Conservation (phyloP, 2,329 filamentous ascomycete species). For the Fusarium poae region DNA sequence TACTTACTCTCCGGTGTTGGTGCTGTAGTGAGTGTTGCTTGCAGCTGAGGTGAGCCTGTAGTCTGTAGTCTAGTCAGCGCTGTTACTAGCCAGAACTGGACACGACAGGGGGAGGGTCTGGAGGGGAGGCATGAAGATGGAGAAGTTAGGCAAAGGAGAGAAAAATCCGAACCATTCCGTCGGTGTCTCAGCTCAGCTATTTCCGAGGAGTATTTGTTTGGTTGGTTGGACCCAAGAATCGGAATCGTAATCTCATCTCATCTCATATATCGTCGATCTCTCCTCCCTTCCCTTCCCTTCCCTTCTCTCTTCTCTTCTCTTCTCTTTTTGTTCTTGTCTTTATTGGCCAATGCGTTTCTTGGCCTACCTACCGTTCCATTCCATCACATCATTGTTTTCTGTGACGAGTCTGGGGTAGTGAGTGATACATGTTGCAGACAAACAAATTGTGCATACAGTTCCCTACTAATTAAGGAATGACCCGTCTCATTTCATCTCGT, state of each 20-base stretch:
- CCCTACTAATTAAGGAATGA: background rate
- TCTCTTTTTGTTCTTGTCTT: background rate
- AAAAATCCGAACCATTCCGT: slow-evolving; percentile 11
- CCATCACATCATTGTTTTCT: background rate
- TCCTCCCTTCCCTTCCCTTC: too few relatives aligned
- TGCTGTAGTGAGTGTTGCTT: background rate
- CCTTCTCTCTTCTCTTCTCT: background rate
- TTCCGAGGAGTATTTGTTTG: too few relatives aligned
- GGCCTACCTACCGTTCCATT: background rate
- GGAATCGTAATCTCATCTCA: slow-evolving; percentile 14
- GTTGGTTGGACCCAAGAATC: slow-evolving; percentile 2
- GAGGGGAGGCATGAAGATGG: background rate
- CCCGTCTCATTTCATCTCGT: background rate
- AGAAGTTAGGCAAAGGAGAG: background rate
- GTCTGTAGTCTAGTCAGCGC: too few relatives aligned
- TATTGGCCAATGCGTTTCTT: slow-evolving; percentile 13
- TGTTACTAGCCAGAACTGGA: background rate
- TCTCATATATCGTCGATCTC: background rate
- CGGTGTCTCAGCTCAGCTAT: background rate
- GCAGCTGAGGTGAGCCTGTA: background rate
- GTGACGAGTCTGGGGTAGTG: slow-evolving; percentile 6
- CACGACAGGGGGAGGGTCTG: too few relatives aligned
- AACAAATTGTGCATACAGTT: background rate
- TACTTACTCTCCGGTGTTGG: background rate
- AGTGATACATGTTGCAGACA: slow-evolving; percentile 1